Evolutionary conservation across 2,329 filamentous ascomycete species (phyloP).

Genomic region (Fusarium nygamai): DNA sequence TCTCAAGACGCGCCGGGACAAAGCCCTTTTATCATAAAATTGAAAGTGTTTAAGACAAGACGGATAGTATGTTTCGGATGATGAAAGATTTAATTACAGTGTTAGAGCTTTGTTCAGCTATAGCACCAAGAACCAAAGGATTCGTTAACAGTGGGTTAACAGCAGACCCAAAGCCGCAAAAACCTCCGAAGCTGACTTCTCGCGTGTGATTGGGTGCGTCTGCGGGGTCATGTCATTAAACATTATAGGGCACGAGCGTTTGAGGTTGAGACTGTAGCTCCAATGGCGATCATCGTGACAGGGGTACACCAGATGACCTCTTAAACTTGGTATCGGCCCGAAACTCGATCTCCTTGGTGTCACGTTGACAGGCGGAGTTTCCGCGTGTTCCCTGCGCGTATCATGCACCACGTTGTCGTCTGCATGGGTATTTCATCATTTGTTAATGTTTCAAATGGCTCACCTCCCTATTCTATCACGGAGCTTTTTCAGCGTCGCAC

Average conservation of each 20-base stretch:
- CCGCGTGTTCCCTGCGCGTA: background rate
- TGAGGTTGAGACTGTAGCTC: background rate
- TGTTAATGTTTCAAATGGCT: background rate
- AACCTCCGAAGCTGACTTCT: background rate
- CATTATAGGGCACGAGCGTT: constrained; percentile 16
- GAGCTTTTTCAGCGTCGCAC: background rate
- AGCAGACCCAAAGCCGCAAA: background rate
- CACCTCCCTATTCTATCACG: constrained; percentile 12
- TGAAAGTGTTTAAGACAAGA: background rate
- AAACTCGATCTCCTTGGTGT: background rate
- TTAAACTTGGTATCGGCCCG: constrained; percentile 14
- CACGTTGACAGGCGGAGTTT: constrained; percentile 22
- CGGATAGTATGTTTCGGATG: background rate
- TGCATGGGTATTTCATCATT: background rate
- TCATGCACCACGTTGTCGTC: background rate
- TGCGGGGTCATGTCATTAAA: constrained; percentile 25
- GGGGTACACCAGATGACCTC: constrained; percentile 17
- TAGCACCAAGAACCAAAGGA: background rate
- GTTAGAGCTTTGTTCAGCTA: background rate
- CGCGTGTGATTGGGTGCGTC: background rate
- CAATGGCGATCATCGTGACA: constrained; percentile 16
- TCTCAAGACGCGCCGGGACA: background rate
- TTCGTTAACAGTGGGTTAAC: constrained; percentile 2
- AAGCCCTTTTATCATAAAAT: background rate
- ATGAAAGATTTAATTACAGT: constrained; percentile 25